Conservation (phyloP, 352 stramenopile genomes). For the Globisporangium carolinianum region DNA sequence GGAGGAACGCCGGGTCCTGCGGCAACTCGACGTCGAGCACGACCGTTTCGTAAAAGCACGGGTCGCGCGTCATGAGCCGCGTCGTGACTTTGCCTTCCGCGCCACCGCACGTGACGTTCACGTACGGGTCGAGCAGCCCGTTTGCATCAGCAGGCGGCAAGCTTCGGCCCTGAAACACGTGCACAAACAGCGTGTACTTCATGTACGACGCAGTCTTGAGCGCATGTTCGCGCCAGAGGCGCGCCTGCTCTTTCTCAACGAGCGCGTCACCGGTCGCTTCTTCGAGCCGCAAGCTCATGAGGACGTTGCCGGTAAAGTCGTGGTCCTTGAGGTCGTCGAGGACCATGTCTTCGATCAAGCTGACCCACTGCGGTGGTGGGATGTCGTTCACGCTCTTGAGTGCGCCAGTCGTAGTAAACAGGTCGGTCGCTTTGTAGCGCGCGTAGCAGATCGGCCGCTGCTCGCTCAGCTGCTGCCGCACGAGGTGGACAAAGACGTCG, state of each 20-base stretch:
- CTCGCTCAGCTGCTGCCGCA: slow-evolving; percentile 49
- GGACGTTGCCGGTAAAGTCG: slow-evolving; percentile 76
- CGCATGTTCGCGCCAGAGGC: slow-evolving; percentile 49
- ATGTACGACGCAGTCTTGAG: slow-evolving; percentile 55
- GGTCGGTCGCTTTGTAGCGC: slow-evolving; percentile 60
- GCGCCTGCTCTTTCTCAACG: slow-evolving; percentile 27
- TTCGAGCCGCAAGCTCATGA: slow-evolving; percentile 70
- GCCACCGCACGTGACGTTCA: slow-evolving; percentile 81
- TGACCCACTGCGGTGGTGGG: slow-evolving; percentile 56
- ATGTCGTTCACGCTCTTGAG: slow-evolving; percentile 26
- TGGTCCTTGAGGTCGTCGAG: slow-evolving; percentile 76
- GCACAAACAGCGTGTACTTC: slow-evolving; percentile 74
- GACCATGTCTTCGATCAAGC: slow-evolving; percentile 67
- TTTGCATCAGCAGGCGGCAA: slow-evolving; percentile 72
- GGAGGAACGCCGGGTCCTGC: slow-evolving; percentile 49
- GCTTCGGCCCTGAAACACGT: slow-evolving; percentile 75
- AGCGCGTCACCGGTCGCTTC: slow-evolving; percentile 28
- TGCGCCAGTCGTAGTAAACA: slow-evolving; percentile 40
- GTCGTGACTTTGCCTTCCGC: slow-evolving; percentile 54
- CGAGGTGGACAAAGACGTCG: slow-evolving; percentile 76
- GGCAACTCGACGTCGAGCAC: slow-evolving; percentile 70
- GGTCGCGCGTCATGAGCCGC: slow-evolving; percentile 61
- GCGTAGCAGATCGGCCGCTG: slow-evolving; percentile 72
- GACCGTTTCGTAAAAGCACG: slow-evolving; percentile 83
- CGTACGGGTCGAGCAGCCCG: slow-evolving; percentile 72